Evolutionary conservation across 306 rosid genomes (phyloP).

Genomic region (Medicago arabica): DNA sequence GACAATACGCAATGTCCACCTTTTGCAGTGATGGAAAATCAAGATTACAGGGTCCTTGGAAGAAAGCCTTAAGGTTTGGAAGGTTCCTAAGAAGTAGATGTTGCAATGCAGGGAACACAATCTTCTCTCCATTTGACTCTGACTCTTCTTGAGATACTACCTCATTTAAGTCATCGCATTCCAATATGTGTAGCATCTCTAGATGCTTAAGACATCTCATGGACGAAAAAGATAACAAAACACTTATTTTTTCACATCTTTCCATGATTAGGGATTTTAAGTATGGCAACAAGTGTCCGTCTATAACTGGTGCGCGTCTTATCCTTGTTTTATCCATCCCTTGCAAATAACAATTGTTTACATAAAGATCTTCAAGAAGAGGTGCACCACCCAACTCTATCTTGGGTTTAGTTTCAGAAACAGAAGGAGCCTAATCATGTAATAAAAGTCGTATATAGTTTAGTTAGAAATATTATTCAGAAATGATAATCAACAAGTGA

Average conservation of each 20-base stretch:
- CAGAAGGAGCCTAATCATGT: background rate
- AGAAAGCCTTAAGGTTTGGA: background rate
- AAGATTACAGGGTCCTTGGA: background rate
- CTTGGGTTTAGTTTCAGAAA: background rate
- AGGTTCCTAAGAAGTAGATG: background rate
- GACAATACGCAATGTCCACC: background rate
- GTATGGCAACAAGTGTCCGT: background rate
- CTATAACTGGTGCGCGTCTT: no score
- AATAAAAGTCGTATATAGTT: no score
- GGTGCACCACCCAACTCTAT: background rate
- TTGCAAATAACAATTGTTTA: background rate
- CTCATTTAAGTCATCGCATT: background rate
- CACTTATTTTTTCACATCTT: background rate
- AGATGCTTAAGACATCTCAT: background rate
- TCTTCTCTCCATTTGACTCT: background rate
- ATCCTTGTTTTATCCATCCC: no score
- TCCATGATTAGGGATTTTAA: background rate
- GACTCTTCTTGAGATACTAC: background rate
- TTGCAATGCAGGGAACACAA: background rate
- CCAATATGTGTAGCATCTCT: background rate
- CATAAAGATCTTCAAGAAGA: background rate
- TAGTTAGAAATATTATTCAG: no score
- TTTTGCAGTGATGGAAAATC: background rate
- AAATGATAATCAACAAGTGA: no score
- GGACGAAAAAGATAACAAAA: background rate